Conservation (phyloP, 2,329 filamentous ascomycete species). For the Pseudogymnoascus sp. region DNA sequence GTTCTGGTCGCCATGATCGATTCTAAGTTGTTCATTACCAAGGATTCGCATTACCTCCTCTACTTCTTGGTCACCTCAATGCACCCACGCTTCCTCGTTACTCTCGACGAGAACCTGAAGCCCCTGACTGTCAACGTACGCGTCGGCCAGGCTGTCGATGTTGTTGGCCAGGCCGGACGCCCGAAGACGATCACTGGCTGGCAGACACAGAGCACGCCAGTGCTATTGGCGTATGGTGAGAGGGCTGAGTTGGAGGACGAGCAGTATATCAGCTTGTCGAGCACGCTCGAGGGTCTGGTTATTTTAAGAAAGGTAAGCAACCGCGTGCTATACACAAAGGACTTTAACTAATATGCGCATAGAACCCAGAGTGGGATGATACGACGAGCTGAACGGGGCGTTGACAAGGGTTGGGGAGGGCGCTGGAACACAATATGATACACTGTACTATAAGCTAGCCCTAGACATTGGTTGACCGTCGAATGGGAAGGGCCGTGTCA, state of each 20-base stretch:
- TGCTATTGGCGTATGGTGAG: conserved; percentile 89
- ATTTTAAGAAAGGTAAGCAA: conserved; percentile 86
- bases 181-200: conserved; percentile 99
- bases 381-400: conserved; percentile 7
- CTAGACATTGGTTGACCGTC: conserved; percentile 8
- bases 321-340: not conserved
- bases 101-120: conserved; percentile 88
- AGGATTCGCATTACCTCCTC: conserved; percentile 76
- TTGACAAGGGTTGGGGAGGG: conserved; percentile 3
- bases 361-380: conserved; percentile 41
- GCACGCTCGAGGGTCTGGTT: conserved; percentile 86
- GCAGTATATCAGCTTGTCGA: conserved; percentile 88
- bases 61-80: conserved; percentile 97
- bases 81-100: conserved; percentile 93
- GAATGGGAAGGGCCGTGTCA: conserved; percentile 2
- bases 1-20: conserved; percentile 93
- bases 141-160: conserved; percentile 95
- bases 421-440: conserved; percentile 9
- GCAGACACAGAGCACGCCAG: conserved; percentile 99
- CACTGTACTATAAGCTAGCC: conserved; percentile 8
- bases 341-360: conserved; percentile 9
- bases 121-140: conserved; percentile 93
- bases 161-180: conserved; percentile 91
- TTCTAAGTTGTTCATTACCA: conserved; percentile 73
- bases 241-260: conserved; percentile 95